Evolutionary conservation across 768 basidiomycete genomes (phyloP).

Genomic region (Austroboletus eburneus): DNA sequence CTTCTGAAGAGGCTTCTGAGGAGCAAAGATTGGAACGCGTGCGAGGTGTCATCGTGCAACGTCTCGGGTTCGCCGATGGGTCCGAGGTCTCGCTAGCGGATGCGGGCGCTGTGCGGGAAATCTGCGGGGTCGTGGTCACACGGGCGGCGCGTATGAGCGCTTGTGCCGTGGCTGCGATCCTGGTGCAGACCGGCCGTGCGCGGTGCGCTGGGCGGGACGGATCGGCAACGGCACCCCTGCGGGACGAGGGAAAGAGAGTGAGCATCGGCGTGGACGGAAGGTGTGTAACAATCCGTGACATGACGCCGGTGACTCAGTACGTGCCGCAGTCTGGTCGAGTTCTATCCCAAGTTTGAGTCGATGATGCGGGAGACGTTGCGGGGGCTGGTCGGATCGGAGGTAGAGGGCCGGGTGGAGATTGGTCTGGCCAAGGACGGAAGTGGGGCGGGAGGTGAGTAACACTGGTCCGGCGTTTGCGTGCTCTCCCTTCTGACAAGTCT

Average conservation of each 20-base stretch:
- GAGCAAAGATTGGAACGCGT: constrained; percentile 48
- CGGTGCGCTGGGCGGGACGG: constrained; percentile 39
- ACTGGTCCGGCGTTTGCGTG: background rate
- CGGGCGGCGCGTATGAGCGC: constrained; percentile 83
- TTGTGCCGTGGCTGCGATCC: constrained; percentile 79
- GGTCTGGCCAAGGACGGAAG: constrained; percentile 97
- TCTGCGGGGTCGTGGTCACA: constrained; percentile 68
- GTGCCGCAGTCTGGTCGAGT: constrained; percentile 70
- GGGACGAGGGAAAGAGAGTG: constrained; percentile 47
- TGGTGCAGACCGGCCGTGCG: constrained; percentile 77
- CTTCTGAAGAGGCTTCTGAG: constrained; percentile 15
- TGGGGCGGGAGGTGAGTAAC: constrained; percentile 86
- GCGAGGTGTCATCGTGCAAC: constrained; percentile 54
- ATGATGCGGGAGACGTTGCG: constrained; percentile 71
- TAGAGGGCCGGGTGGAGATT: constrained; percentile 77
- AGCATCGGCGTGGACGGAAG: constrained; percentile 92
- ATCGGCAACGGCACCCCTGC: constrained; percentile 4
- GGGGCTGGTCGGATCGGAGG: constrained; percentile 72
- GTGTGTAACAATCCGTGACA: constrained; percentile 44
- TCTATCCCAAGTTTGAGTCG: constrained; percentile 84
- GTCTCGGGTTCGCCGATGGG: constrained; percentile 50
- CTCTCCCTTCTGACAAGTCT: constrained; percentile 6
- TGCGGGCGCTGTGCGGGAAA: constrained; percentile 80
- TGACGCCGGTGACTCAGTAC: too few species aligned
- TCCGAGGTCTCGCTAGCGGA: constrained; percentile 55